Percentiles rank a stretch among this genome's conserved stretches.
Conservation (phyloP, 805 yeast genomes). For the Myxozyma sirexii region DNA sequence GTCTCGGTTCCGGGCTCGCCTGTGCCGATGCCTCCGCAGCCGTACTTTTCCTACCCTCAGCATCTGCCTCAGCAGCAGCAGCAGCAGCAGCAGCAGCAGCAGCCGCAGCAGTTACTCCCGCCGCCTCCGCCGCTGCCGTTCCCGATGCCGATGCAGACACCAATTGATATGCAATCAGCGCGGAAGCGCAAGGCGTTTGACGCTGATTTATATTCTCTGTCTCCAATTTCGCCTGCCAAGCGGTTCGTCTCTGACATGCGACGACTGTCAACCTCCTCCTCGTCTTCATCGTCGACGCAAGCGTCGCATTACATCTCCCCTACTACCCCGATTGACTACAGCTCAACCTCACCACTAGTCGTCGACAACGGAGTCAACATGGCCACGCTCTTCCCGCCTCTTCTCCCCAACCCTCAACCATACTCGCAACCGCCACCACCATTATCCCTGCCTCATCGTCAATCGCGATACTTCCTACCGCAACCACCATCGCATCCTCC, state of each 20-base stretch:
- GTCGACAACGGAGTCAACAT: neutral
- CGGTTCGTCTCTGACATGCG: neutral
- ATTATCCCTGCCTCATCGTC: neutral
- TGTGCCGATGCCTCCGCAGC: conserved; percentile 3
- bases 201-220: neutral
- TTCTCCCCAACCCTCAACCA: neutral
- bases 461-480: neutral
- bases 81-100: neutral
- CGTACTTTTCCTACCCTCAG: neutral
- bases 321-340: neutral
- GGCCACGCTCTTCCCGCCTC: conserved; percentile 7
- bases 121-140: neutral
- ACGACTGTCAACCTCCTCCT: neutral
- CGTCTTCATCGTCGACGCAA: neutral
- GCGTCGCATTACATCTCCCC: conserved; percentile 1
- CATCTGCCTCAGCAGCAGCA: neutral
- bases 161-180: neutral
- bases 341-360: neutral
- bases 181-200: conserved; percentile 14
- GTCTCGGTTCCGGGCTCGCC: conserved; percentile 29
- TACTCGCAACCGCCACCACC: conserved; percentile 1
- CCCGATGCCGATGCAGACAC: neutral
- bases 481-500: neutral
- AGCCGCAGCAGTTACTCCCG: neutral
- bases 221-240: conserved; percentile 1